These are phyloP conservation scores for Aspergillus versicolor DNA, from an alignment of 2,329 filamentous ascomycete species.

Conservation along the genomic window DNA sequence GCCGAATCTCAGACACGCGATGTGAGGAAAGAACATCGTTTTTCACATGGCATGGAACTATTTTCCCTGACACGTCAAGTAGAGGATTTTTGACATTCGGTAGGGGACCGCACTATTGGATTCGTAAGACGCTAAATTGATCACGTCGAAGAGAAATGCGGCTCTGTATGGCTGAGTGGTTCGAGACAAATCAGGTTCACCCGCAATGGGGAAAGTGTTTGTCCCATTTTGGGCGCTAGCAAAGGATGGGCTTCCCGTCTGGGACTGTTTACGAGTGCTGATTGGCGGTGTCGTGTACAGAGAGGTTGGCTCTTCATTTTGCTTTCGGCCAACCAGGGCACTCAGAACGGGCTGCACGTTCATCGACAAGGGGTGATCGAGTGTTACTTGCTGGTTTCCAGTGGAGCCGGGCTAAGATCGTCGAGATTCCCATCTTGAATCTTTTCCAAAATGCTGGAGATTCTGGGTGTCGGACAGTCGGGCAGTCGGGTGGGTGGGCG, in stretches of 20 bases:
- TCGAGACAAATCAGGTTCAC: conserved; percentile 13
- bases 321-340: conserved; percentile 18
- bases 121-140: conserved; percentile 6
- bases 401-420: conserved; percentile 21
- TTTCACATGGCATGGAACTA: conserved; percentile 8
- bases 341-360: conserved; percentile 17
- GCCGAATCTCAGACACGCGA: no score
- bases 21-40: neutral
- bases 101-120: neutral
- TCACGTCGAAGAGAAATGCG: conserved; percentile 14
- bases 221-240: conserved; percentile 16
- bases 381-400: neutral
- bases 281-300: conserved; percentile 18
- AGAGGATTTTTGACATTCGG: conserved; percentile 5
- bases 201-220: conserved; percentile 19
- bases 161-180: conserved; percentile 18
- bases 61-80: conserved; percentile 4
- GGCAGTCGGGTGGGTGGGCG: no score
- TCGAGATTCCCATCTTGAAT: conserved; percentile 14
- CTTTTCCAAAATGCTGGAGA: conserved; percentile 10
- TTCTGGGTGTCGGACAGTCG: conserved; percentile 3
- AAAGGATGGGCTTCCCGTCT: conserved; percentile 17
- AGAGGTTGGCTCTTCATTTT: conserved; percentile 22
- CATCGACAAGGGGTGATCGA: conserved; percentile 14
- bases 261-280: conserved; percentile 14